Evolutionary conservation across 805 yeast genomes (phyloP), one percentile per base, ranked within the genome.

Genomic region (Zygoascus ofunaensis): DNA sequence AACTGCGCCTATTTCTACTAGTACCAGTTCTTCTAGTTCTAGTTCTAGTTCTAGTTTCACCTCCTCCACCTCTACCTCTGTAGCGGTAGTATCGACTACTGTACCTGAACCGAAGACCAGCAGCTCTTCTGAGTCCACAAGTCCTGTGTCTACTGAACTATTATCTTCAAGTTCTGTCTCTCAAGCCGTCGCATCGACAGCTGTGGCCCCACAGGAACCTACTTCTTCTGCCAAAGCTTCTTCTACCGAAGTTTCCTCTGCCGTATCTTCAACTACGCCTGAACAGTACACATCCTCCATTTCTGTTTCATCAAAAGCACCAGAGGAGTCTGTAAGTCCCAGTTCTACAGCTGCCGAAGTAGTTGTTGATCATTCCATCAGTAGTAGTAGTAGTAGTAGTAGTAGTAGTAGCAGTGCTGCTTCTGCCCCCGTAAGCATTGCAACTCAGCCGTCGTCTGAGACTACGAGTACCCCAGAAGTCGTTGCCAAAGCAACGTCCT

Each of bases 21-120:
- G 19, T 17, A n/a, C 36, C 4, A 23, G 7, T 22, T n/a, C 18
- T n/a, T 22, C 37, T 30, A n/a, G 41, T 39, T 38, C 45, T 33
- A 12, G 40, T 14, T 5, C 43, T 12, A 4, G 37, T 22, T 5
- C 44, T 14, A 7, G 7, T 8, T n/a, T 37, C 15, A 15, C 46
- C 20, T 18, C 26, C 5, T 23, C 45, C 20, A 23, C 23, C 17
- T 5, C 12, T 10, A 24, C 32, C 21, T 18, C 42, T 7, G 15
- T 7, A 10, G 19, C 30, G 7, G 8, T 12, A 14, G 23, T 14
- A 8, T 18, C 39, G 7, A 7, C 28, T 18, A 10, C 30, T 7
- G 30, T 26, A 26, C 7, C 40, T 10, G n/a, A 19, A n/a, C 21
- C 39, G 12, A 23, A 5, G 7, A n/a, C 39, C 17, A 10, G 40